Base-by-base conservation (phyloP, 192 early-diverging fungal genomes). In the Paraglomus occultum region DNA sequence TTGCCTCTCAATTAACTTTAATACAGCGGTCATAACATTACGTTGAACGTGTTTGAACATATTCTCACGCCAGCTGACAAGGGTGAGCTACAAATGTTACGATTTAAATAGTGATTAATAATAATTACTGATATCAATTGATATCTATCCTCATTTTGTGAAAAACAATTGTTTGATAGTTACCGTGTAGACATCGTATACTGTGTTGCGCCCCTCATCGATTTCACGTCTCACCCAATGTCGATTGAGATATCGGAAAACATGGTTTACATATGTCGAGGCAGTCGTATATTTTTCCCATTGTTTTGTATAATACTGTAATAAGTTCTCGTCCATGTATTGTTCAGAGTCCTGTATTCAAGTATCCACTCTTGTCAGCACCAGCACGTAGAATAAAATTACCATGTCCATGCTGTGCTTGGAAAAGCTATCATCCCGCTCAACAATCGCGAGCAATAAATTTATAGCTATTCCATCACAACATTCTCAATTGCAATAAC, bases 161-260 rank as follows among this genome's bases (percentile, higher is more conserved):
- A 5, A 31, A 42, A 15, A 46, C 8, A 3, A 2, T 45, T 4
- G 50, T 40, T 55, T 12, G 47, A 79, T 65, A 82, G 83, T 83
- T 77, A 99, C 90, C 64, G 93, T 97, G 78, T 95, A 93, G 46
- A 99, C 89, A 64, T 97, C 94, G 73, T 90, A 92, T 23, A 95
- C 88, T 50, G 83, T 87, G 80, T 90, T 92, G 76, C 85, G 87
- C 38, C 93, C 92, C 70, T 99, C 97, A 46, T 96, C 94, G 59
- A 95, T 90, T 80, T 96, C 93, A 72, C 97, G 84, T 78, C 92
- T 95, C 50, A 98, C 92, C 97, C 97, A 99, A 76, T 95, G 91
- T 44, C 95, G 88, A 79, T 99, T 99, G 55, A 99, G 83, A 76
- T 99, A 99, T 12, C 82, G 81, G 71, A 98, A 97, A 54, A 96